Evolutionary conservation across 192 early-diverging fungal genomes (phyloP), one percentile per base, ranked within the genome.

Genomic region (Coemansia furcata): DNA sequence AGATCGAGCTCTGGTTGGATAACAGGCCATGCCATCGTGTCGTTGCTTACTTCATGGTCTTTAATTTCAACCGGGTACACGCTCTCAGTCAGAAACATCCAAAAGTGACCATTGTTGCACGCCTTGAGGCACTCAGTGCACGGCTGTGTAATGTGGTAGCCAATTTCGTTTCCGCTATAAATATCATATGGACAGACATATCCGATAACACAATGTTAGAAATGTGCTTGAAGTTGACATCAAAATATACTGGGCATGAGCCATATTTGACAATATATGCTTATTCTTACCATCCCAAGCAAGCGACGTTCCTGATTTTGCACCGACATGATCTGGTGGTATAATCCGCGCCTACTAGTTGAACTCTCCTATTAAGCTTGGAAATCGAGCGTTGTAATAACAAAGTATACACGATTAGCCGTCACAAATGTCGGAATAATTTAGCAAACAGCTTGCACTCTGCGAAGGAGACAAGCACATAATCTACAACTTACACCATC

Each of bases 91-190:
- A 90, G 86, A 73, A 97, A 97, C 95, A 97, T 98, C 94, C 94
- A 97, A 78, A 94, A 95, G 71, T 98, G 95, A 0, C 96, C 96
- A 73, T 98, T 98, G 82, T 98, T 95, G 72, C 92, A 93, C 26
- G 94, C 87, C 46, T 93, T 90, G 43, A 98, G 83, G 67, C 96
- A 98, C 12, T 85, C 81, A 38, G 88, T 78, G 70, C 96, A 98
- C 32, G 95, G 92, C 67, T 90, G 87, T 2, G 91, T 92, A 35
- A 93, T 90, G 68, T 93, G 90, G 66, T 93, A 93, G 15, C 90
- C 92, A 62, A 93, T 74, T 19, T 86, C 84, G 61, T 92, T 93
- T 21, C 92, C 92, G 55, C 90, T 72, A 83, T 26, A 57, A 43
- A 14, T 5, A 52, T 4, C 19, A 30, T 52, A 14, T 52, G 50